Evolutionary conservation across 2,329 filamentous ascomycete genomes (phyloP), one percentile per base, ranked within the genome.

Genomic region (Myriangium duriaei): DNA sequence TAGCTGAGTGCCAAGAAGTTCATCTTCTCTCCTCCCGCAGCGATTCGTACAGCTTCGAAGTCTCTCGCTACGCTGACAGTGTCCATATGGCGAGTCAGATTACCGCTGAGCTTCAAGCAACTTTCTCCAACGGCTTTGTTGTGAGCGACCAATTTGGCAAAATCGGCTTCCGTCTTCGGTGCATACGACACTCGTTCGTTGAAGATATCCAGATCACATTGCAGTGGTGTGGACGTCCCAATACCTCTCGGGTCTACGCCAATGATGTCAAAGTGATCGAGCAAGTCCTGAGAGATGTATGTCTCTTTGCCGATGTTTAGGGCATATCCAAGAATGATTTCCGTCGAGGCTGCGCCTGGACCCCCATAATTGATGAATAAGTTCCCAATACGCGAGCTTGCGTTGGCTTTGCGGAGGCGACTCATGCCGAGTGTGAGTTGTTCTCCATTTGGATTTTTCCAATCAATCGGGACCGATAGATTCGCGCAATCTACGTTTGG

Each of bases 1-100:
- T 69, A 68, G 2, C 62, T 67, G 11, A 61, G 44, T 5, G 64
- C 65, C 1, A 66, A 40, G 29, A 51, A 64, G 39, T 58, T 61
- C 24, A 63, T 35, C 38, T 53, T 55, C n/a, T 56, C 52, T 10
- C 56, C 52, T 3, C 53, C 51, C 4, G 64, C 47, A 2, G 53
- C 59, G n/a, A 48, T 34, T 3, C 53, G 55, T 4, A 61, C 46
- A 12, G 55, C 54, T 30, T 60, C 58, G 16, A 60, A 48, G 36
- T 63, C 59, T 34, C 55, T 55, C 4, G 48, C 52, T 6, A 50
- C 51, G 16, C 42, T 51, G n/a, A 55, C 46, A 5, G 63, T 65
- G 45, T 68, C 63, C 18, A 68, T 45, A 44, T 62, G 59, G 17
- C 62, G 52, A 34, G 67, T 37, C 1, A 66, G 41, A 2, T 49